Evolutionary conservation across 1,284 basidiomycete species (phyloP).

Genomic region (Marasmius tenuissimus): DNA sequence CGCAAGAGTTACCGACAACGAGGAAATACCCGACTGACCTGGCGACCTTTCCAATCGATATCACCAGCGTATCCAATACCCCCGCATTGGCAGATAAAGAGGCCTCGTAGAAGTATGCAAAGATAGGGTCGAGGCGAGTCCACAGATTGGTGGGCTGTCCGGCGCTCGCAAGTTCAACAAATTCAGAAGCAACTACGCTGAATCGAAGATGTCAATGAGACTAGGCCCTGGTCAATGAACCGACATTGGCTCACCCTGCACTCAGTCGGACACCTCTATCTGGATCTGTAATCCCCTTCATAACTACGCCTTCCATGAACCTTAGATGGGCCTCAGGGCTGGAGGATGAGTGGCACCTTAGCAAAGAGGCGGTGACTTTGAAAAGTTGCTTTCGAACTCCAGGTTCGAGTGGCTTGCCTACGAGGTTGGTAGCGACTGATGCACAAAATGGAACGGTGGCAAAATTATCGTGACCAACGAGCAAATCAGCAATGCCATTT

Average conservation of each 20-base stretch:
- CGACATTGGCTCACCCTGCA: conserved; percentile 55
- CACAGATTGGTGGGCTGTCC: conserved; percentile 4
- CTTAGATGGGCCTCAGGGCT: conserved; percentile 37
- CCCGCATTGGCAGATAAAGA: conserved; percentile 37
- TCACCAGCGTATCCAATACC: conserved; percentile 59
- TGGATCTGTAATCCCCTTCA: conserved; percentile 48
- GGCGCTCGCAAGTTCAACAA: conserved; percentile 42
- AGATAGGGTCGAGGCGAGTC: conserved; percentile 35
- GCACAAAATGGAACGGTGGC: conserved; percentile 38
- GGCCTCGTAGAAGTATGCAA: conserved; percentile 47
- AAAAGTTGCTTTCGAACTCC: conserved; percentile 47
- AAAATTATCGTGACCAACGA: conserved; percentile 13
- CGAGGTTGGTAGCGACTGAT: conserved; percentile 38
- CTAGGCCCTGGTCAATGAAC: background rate
- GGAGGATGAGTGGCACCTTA: conserved; percentile 47
- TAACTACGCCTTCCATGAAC: conserved; percentile 37
- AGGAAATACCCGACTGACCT: conserved; percentile 43
- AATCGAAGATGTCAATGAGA: conserved; percentile 3
- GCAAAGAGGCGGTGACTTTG: conserved; percentile 39
- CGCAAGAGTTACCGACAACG: background rate
- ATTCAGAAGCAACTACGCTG: conserved; percentile 50
- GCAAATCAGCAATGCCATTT: background rate
- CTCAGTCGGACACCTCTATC: conserved; percentile 62
- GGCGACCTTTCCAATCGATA: conserved; percentile 62
- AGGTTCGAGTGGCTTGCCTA: conserved; percentile 47